phyloP scores from a whole-genome alignment of 768 basidiomycete genomes.

The Cyathus striatus region DNA sequence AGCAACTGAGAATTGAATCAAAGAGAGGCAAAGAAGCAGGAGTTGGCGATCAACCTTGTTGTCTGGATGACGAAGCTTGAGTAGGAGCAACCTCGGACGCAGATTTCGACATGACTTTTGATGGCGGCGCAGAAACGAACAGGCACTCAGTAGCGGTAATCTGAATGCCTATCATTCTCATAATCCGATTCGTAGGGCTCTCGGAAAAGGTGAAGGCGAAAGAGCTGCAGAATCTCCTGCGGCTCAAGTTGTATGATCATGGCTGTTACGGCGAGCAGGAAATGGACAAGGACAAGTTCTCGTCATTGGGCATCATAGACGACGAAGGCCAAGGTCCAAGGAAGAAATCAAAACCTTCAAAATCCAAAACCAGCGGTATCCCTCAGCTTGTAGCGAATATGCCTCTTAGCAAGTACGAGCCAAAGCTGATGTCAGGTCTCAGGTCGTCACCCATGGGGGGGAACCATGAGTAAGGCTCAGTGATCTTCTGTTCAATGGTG shows the following conservation, averaged over 20 bases:
- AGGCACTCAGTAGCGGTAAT: slow-evolving; percentile 18
- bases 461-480: no score
- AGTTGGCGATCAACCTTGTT: not conserved
- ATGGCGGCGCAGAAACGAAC: slow-evolving; percentile 5
- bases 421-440: not conserved
- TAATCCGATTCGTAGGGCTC: slow-evolving; percentile 5
- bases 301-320: no score
- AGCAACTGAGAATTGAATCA: not conserved
- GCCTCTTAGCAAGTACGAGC: slow-evolving; percentile 24
- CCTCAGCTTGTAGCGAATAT: slow-evolving; percentile 34
- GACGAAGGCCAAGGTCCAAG: slow-evolving; percentile 1
- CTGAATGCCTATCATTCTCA: slow-evolving; percentile 20
- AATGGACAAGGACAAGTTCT: slow-evolving; percentile 2
- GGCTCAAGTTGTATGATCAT: slow-evolving; percentile 40
- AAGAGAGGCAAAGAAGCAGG: slow-evolving; percentile 10
- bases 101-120: slow-evolving; percentile 7
- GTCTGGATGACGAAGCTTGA: not conserved
- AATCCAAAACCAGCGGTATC: slow-evolving; percentile 24
- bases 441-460: no score
- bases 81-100: slow-evolving; percentile 6
- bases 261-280: slow-evolving; percentile 4
- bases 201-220: slow-evolving; percentile 46
- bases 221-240: slow-evolving; percentile 51
- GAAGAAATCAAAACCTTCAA: slow-evolving; percentile 7
- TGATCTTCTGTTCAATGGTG: no score